phyloP scores from a whole-genome alignment of 2,329 filamentous ascomycete genomes.

The Dryadomyces sulphureus region DNA sequence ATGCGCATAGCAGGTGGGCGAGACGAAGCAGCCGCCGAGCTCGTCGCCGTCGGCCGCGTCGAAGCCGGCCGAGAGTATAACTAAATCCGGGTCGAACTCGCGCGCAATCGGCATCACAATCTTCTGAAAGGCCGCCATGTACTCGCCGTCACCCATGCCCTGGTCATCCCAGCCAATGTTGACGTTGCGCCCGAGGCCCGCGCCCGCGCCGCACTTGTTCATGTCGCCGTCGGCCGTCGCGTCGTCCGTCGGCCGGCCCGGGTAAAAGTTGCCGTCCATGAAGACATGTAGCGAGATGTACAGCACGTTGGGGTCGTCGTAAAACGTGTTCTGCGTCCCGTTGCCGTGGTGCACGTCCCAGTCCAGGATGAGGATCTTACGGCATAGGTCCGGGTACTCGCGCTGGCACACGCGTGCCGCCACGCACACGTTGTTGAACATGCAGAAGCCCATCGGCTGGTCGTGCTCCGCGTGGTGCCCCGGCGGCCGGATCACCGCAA shows the following conservation, averaged over 20 bases:
- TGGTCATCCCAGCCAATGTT: constrained; percentile 55
- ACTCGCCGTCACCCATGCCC: constrained; percentile 91
- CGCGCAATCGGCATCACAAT: constrained; percentile 92
- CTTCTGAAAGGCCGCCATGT: constrained; percentile 89
- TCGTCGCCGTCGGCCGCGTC: constrained; percentile 90
- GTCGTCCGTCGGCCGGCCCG: constrained; percentile 44
- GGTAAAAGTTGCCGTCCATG: constrained; percentile 72
- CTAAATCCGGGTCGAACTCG: constrained; percentile 86
- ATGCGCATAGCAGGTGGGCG: constrained; percentile 82
- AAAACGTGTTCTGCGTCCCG: constrained; percentile 92
- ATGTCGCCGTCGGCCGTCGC: constrained; percentile 45
- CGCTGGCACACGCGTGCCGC: constrained; percentile 77
- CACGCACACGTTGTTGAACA: constrained; percentile 96
- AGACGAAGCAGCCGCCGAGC: constrained; percentile 83
- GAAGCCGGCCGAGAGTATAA: constrained; percentile 91
- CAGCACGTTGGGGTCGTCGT: constrained; percentile 82
- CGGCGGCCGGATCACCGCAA: constrained; percentile 87
- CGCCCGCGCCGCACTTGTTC: constrained; percentile 40
- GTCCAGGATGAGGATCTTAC: constrained; percentile 84
- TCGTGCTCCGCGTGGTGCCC: constrained; percentile 89
- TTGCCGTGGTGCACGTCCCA: constrained; percentile 81
- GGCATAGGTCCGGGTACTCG: constrained; percentile 64
- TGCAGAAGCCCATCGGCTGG: constrained; percentile 81
- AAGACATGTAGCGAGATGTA: constrained; percentile 95
- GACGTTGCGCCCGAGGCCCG: constrained; percentile 45